Conservation (phyloP, 495 filamentous ascomycete genomes). For the Talaromyces stipitatus region DNA sequence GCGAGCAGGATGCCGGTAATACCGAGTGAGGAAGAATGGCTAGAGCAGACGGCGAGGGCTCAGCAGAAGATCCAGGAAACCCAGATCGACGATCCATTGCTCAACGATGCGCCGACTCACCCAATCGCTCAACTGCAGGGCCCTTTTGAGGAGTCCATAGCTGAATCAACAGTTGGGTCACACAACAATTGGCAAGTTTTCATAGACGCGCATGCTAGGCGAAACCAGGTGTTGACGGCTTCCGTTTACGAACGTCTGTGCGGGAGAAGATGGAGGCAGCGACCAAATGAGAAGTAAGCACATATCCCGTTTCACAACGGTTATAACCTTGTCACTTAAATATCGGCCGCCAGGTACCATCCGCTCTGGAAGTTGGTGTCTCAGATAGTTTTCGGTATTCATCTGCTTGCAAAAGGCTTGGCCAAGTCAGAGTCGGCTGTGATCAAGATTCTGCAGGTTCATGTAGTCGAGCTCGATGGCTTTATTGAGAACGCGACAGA, state of each 20-base stretch:
- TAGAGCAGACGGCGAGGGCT: background rate
- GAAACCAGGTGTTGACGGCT: constrained; percentile 60
- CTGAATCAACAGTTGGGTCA: constrained; percentile 52
- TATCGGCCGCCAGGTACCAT: constrained; percentile 54
- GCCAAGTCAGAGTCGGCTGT: constrained; percentile 85
- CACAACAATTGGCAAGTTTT: constrained; percentile 43
- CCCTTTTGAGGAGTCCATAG: constrained; percentile 87
- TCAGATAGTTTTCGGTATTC: constrained; percentile 89
- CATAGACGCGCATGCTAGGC: constrained; percentile 58
- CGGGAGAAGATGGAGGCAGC: constrained; percentile 66
- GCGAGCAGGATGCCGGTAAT: constrained; percentile 1
- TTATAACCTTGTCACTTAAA: background rate
- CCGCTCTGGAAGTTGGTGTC: constrained; percentile 84
- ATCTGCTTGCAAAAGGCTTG: constrained; percentile 75
- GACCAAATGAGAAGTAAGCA: constrained; percentile 45
- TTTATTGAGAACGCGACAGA: constrained; percentile 80
- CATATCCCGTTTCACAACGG: constrained; percentile 12
- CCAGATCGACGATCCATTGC: background rate
- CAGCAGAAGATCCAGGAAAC: background rate
- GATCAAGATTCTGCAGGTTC: constrained; percentile 78
- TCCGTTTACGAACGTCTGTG: constrained; percentile 56
- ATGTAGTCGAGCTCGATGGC: constrained; percentile 89
- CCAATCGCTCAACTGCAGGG: constrained; percentile 82
- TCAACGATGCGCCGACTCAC: constrained; percentile 48
- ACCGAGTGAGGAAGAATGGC: constrained; percentile 7